Evolutionary conservation across 169 alveolate species (phyloP).

Genomic region (Plasmodium falciparum): DNA sequence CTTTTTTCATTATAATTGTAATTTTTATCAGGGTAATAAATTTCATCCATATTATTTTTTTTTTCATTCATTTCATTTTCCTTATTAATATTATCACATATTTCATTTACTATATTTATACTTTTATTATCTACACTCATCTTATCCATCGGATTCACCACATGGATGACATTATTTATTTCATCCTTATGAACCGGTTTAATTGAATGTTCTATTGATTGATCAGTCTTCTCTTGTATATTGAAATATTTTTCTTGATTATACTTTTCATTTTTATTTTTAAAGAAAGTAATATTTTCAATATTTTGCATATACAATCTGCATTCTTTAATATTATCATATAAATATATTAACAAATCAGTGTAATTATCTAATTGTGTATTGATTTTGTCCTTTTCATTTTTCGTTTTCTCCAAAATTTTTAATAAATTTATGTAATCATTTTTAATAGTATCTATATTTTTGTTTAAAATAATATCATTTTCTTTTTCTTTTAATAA

Average conservation of each 20-base stretch:
- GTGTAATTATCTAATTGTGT: slow-evolving; percentile 27
- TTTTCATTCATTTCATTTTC: no score
- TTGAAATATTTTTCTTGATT: neutral
- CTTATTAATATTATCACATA: no score
- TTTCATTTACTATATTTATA: no score
- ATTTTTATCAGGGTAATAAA: no score
- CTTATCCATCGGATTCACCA: no score
- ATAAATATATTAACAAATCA: slow-evolving; percentile 61
- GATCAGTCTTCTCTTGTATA: neutral
- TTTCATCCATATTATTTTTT: no score
- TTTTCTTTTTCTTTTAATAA: slow-evolving; percentile 40
- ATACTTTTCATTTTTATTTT: slow-evolving; percentile 7
- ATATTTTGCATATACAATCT: slow-evolving; percentile 49
- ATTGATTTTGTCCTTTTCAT: slow-evolving; percentile 18
- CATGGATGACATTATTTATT: neutral
- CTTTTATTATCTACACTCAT: no score
- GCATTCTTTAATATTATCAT: slow-evolving; percentile 50
- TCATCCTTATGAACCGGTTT: neutral
- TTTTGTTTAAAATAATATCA: neutral
- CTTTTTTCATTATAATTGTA: no score
- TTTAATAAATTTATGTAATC: slow-evolving; percentile 20
- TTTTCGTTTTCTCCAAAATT: slow-evolving; percentile 6
- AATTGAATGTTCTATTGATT: neutral
- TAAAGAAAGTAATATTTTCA: slow-evolving; percentile 33
- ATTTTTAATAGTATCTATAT: slow-evolving; percentile 13